Conservation (phyloP, 2,329 filamentous ascomycete genomes). For the Fusarium oligoseptatum region DNA sequence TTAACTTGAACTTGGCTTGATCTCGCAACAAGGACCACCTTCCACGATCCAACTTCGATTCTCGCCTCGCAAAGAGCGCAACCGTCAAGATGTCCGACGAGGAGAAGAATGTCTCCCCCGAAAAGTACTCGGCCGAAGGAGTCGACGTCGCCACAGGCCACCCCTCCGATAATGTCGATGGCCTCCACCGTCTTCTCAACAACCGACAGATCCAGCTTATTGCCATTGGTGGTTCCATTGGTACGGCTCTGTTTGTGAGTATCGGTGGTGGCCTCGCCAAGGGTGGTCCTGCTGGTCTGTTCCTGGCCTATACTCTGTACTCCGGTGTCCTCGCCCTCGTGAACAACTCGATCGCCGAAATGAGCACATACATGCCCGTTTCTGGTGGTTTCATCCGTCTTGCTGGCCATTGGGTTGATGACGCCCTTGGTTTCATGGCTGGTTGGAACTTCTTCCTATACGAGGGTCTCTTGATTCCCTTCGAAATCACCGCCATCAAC, state of each 20-base stretch:
- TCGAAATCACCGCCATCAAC: conserved; percentile 59
- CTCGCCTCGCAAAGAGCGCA: conserved; percentile 14
- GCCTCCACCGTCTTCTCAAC: conserved; percentile 62
- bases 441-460: conserved; percentile 62
- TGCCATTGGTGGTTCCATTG: conserved; percentile 70
- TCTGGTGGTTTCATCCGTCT: conserved; percentile 74
- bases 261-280: conserved; percentile 67
- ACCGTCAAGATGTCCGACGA: conserved; percentile 44
- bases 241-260: conserved; percentile 71
- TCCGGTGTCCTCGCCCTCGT: conserved; percentile 68
- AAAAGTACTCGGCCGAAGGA: conserved; percentile 39
- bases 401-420: conserved; percentile 75
- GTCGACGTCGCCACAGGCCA: conserved; percentile 44
- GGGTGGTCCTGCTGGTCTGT: conserved; percentile 63
- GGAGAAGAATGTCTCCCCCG: conserved; percentile 42
- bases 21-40: conserved; percentile 7
- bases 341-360: conserved; percentile 76
- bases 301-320: conserved; percentile 72
- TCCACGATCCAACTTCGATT: conserved; percentile 2
- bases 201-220: conserved; percentile 71
- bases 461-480: conserved; percentile 59
- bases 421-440: conserved; percentile 70
- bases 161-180: conserved; percentile 52
- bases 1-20: conserved; percentile 12
- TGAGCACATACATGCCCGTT: conserved; percentile 73